Base-by-base conservation (phyloP, 495 filamentous ascomycete species). In the Chaetomium cochliodes region DNA sequence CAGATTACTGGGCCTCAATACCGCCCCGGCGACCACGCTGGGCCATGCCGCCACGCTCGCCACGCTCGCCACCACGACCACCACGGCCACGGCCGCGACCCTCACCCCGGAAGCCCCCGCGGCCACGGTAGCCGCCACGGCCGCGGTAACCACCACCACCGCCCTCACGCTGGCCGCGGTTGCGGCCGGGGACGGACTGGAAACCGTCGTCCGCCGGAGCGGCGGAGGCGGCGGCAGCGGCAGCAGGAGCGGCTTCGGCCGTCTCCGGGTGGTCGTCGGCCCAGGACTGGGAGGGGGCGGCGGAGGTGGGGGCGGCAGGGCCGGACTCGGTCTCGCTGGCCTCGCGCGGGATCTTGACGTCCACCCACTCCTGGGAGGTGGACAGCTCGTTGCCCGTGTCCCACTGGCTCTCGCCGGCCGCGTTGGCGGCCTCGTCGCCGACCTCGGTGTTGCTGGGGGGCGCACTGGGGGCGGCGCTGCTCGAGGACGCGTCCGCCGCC, bases 281-380 rank as follows among this genome's bases (percentile, higher is more conserved):
- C 68, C 68, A 70, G 3, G 65, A 67, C 54, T 70, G 65, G 18
- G 76, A 86, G 26, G 87, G 82, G 9, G 63, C 62, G 39, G 76
- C 73, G 37, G 77, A 82, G 15, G 63, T 87, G 12, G n/a, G n/a
- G n/a, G 85, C 84, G n/a, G 82, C 72, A 15, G 86, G 70, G 20
- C 85, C 83, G 67, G 82, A 87, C 54, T 94, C 92, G 15, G 89
- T 88, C 75, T 96, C 91, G 42, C 85, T 79, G 44, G 90, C 85
- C 71, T 82, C 76, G 63, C 90, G 89, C 47, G 90, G 86, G 49
- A 92, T 84, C 73, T 77, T 73, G 6, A 78, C 74, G 53, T 91
- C 85, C 56, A 92, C 87, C 88, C 87, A 96, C 65, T 85, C 85
- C 67, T 94, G 89, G 54, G 82, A 75, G 75, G 86, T 68, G 77